Evolutionary conservation across 495 filamentous ascomycete genomes (phyloP).

Genomic region (Corynascus novoguineensis): DNA sequence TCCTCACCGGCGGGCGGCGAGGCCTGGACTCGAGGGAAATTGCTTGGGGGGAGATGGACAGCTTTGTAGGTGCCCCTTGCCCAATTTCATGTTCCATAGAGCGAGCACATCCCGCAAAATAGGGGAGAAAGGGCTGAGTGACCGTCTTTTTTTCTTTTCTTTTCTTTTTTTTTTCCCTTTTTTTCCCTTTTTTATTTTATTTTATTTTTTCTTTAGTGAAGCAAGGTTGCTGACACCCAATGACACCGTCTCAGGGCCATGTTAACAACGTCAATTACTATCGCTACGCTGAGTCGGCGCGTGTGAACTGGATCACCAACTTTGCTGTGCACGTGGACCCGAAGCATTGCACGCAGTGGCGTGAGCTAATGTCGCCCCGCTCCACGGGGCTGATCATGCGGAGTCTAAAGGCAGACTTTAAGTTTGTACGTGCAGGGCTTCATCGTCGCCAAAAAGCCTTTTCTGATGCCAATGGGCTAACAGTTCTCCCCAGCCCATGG

Average conservation of each 20-base stretch:
- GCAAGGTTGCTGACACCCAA: neutral
- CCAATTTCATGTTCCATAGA: too few species aligned
- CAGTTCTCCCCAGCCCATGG: constrained; percentile 62
- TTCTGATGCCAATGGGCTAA: neutral
- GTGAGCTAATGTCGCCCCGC: constrained; percentile 58
- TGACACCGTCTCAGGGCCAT: constrained; percentile 50
- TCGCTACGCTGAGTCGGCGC: constrained; percentile 77
- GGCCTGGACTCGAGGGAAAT: constrained; percentile 69
- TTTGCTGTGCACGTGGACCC: constrained; percentile 67
- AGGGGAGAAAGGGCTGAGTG: too few species aligned
- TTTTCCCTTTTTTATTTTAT: too few species aligned
- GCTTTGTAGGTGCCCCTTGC: constrained; percentile 37
- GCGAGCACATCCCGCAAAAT: too few species aligned
- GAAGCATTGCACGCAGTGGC: constrained; percentile 60
- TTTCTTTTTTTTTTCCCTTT: too few species aligned
- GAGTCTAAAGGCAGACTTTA: constrained; percentile 80
- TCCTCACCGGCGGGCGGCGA: constrained; percentile 59
- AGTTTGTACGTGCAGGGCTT: constrained; percentile 87
- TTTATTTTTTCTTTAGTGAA: too few species aligned
- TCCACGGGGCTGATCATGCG: constrained; percentile 72
- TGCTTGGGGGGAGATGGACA: constrained; percentile 86
- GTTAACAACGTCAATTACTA: constrained; percentile 76
- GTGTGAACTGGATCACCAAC: constrained; percentile 78
- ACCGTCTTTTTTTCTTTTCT: too few species aligned
- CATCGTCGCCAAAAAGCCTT: neutral